phyloP scores from a whole-genome alignment of 176 grass and related monocot genomes.

The Bromus sterilis region DNA sequence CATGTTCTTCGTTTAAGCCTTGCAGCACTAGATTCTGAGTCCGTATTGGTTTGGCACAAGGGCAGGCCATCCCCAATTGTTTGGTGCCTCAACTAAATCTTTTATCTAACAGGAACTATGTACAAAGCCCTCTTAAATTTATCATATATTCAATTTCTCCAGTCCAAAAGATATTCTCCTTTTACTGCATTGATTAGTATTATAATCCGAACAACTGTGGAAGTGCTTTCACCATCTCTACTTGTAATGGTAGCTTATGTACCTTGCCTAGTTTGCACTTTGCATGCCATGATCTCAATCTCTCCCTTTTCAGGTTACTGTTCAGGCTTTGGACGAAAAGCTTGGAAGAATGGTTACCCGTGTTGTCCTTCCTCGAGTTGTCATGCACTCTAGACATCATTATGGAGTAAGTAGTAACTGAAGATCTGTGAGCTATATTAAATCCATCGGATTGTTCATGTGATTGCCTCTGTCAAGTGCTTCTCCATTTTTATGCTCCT shows the following conservation, averaged over 20 bases:
- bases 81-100: too few species aligned
- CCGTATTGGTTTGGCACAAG: neutral
- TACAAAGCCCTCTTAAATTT: too few species aligned
- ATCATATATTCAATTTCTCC: neutral
- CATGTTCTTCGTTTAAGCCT: neutral
- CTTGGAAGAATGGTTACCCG: conserved; percentile 89
- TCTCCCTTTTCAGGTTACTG: conserved; percentile 57
- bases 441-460: neutral
- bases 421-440: conserved; percentile 8
- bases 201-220: neutral
- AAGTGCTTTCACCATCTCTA: neutral
- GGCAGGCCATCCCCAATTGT: neutral
- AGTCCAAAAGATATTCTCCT: neutral
- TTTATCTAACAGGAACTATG: too few species aligned
- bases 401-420: conserved; percentile 71
- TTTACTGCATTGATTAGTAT: neutral
- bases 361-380: conserved; percentile 85
- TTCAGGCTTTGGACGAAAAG: conserved; percentile 86
- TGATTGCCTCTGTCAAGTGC: neutral
- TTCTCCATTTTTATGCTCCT: conserved; percentile 4
- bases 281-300: neutral
- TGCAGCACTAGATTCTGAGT: neutral
- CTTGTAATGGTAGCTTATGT: neutral
- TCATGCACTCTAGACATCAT: conserved; percentile 98
- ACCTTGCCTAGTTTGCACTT: neutral